These are phyloP conservation scores for Nitzschia sp. DNA, from an alignment of 108 stramenopile genomes.

Conservation along the genomic window DNA sequence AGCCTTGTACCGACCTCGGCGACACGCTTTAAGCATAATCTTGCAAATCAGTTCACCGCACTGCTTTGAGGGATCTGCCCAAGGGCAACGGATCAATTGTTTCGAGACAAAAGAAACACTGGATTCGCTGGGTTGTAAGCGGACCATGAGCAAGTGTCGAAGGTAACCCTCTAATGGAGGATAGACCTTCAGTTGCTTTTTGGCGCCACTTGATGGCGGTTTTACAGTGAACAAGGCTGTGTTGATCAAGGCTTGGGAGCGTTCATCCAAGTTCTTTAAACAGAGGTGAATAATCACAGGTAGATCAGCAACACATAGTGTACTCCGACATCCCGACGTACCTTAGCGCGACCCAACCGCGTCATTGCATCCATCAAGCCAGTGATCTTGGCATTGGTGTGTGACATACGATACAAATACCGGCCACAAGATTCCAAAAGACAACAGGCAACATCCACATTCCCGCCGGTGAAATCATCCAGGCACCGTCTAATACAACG, in stretches of 20 bases:
- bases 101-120: constrained; percentile 74
- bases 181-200: constrained; percentile 65
- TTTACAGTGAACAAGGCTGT: constrained; percentile 81
- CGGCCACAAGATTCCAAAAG: constrained; percentile 90
- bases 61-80: constrained; percentile 78
- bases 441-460: constrained; percentile 87
- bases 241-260: constrained; percentile 74
- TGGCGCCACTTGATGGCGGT: constrained; percentile 57
- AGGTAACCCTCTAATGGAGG: constrained; percentile 85
- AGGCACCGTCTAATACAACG: constrained; percentile 80
- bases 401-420: constrained; percentile 73
- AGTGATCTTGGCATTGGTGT: constrained; percentile 69
- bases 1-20: constrained; percentile 77
- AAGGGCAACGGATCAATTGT: constrained; percentile 87
- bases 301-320: background rate
- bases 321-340: constrained; percentile 29
- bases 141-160: constrained; percentile 67
- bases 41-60: constrained; percentile 70
- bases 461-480: constrained; percentile 82
- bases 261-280: constrained; percentile 74
- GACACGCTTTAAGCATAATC: constrained; percentile 85
- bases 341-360: constrained; percentile 82
- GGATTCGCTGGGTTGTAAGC: constrained; percentile 58
- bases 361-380: constrained; percentile 84
- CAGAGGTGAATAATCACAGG: background rate